These are phyloP conservation scores for Fusarium sulawesiense DNA, from an alignment of 2,329 filamentous ascomycete species.

Conservation along the genomic window DNA sequence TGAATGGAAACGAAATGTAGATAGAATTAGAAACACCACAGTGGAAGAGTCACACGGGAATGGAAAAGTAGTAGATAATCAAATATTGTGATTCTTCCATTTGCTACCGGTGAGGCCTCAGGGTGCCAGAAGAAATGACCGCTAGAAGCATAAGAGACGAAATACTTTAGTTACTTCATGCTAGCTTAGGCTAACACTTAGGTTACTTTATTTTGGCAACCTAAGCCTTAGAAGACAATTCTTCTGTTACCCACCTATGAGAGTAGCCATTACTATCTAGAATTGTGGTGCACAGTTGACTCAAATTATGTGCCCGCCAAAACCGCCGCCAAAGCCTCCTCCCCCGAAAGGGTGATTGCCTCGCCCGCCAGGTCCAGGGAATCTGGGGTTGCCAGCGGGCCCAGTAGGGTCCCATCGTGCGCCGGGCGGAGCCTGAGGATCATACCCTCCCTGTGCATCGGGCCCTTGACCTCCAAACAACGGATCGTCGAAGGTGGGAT, in stretches of 20 bases:
- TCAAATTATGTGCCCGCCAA: conserved; percentile 46
- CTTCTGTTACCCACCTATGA: too few species aligned
- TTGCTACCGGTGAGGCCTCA: not conserved
- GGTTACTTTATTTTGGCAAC: too few species aligned
- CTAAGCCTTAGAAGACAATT: too few species aligned
- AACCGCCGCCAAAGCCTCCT: conserved; percentile 49
- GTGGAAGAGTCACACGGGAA: conserved; percentile 5
- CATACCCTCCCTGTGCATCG: conserved; percentile 52
- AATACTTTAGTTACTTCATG: too few species aligned
- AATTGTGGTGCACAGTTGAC: not conserved
- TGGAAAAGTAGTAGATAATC: not conserved
- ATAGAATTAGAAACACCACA: conserved; percentile 36
- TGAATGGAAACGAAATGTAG: conserved; percentile 39
- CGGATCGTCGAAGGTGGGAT: conserved; percentile 93
- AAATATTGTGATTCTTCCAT: conserved; percentile 27
- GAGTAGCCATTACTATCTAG: not conserved
- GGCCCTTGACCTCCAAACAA: conserved; percentile 69
- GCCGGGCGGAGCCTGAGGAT: conserved; percentile 84
- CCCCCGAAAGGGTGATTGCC: conserved; percentile 56
- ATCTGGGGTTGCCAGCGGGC: conserved; percentile 67
- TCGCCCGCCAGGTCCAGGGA: conserved; percentile 58
- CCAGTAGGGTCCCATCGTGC: conserved; percentile 91
- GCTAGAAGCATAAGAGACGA: too few species aligned
- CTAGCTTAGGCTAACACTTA: too few species aligned
- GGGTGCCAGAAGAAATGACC: too few species aligned